phyloP scores from a whole-genome alignment of 148 eudicot genomes.

The Rhododendron henanense region DNA sequence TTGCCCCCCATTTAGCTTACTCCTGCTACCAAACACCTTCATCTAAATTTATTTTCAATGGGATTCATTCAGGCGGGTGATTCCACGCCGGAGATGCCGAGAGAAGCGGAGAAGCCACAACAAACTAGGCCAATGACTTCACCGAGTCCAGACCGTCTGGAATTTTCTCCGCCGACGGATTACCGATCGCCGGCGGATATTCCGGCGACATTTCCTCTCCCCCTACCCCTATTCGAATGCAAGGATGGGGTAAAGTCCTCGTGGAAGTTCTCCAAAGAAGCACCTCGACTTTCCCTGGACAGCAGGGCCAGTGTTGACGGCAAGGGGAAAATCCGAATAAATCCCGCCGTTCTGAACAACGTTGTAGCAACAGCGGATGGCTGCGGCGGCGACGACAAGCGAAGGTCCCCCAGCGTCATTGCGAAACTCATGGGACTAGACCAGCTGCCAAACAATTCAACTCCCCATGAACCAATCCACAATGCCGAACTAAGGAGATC shows the following conservation, averaged over 20 bases:
- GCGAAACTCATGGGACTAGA: slow-evolving; percentile 96
- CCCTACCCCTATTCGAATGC: slow-evolving; percentile 32
- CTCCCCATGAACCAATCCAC: slow-evolving; percentile 23
- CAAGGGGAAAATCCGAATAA: slow-evolving; percentile 60
- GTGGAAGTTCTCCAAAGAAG: slow-evolving; percentile 77
- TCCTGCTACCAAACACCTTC: not conserved
- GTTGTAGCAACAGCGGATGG: not conserved
- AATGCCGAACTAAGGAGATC: slow-evolving; percentile 69
- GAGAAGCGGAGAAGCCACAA: slow-evolving; percentile 19
- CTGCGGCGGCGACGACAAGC: slow-evolving; percentile 40
- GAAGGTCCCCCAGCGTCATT: slow-evolving; percentile 75
- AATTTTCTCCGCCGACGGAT: slow-evolving; percentile 10
- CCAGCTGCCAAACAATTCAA: slow-evolving; percentile 27
- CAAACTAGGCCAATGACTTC: slow-evolving; percentile 5
- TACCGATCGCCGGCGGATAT: slow-evolving; percentile 5
- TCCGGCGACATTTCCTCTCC: slow-evolving; percentile 32
- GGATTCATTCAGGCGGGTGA: slow-evolving; percentile 30
- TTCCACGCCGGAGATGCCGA: slow-evolving; percentile 35
- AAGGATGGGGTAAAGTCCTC: slow-evolving; percentile 50
- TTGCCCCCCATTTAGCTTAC: not conserved
- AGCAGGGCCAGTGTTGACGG: slow-evolving; percentile 69
- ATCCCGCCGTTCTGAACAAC: not conserved
- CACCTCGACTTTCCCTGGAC: slow-evolving; percentile 81
- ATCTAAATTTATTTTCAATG: not conserved
- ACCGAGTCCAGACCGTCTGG: slow-evolving; percentile 18